A percentile compares a stretch with the other conserved stretches of the same genome.
These are phyloP conservation scores for Ceratobasidium sp. DNA, from an alignment of 1,284 basidiomycete genomes.

Conservation along the genomic window DNA sequence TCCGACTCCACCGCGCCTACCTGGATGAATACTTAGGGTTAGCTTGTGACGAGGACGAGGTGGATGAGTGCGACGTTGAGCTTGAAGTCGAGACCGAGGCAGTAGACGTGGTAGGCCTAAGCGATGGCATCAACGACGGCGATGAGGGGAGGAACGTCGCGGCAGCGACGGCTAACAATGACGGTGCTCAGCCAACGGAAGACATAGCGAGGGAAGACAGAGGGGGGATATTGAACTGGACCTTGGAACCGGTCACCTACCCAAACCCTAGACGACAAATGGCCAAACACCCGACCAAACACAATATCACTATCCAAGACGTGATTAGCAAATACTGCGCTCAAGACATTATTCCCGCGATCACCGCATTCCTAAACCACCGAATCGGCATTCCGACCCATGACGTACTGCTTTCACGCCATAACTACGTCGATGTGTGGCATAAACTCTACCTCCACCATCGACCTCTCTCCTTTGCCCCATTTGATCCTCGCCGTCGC, in stretches of 20 bases:
- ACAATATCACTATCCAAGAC: not conserved
- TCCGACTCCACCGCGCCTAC: not conserved
- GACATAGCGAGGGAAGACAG: not conserved
- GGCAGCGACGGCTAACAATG: not conserved
- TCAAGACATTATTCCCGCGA: not conserved
- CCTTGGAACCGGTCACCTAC: not conserved
- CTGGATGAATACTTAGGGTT: slow-evolving; percentile 9
- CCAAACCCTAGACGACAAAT: slow-evolving; percentile 3
- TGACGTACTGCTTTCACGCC: not conserved
- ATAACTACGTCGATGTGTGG: slow-evolving; percentile 24
- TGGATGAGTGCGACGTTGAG: not conserved
- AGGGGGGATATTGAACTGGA: not conserved
- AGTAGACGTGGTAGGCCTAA: not conserved
- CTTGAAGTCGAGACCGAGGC: not conserved
- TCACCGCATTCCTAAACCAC: not conserved
- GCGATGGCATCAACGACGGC: not conserved
- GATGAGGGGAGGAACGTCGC: not conserved
- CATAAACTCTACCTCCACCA: slow-evolving; percentile 35
- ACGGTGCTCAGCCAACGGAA: not conserved
- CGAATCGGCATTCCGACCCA: not conserved
- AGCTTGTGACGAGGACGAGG: not conserved
- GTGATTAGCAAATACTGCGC: not conserved
- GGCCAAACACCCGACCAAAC: slow-evolving; percentile 23
- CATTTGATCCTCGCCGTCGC: slow-evolving; percentile 1
- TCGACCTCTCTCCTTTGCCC: slow-evolving; percentile 21